A percentile compares a stretch with the other conserved stretches of the same genome.
Evolutionary conservation across 2,329 filamentous ascomycete species (phyloP).

Genomic region (Cladosporium sp.): DNA sequence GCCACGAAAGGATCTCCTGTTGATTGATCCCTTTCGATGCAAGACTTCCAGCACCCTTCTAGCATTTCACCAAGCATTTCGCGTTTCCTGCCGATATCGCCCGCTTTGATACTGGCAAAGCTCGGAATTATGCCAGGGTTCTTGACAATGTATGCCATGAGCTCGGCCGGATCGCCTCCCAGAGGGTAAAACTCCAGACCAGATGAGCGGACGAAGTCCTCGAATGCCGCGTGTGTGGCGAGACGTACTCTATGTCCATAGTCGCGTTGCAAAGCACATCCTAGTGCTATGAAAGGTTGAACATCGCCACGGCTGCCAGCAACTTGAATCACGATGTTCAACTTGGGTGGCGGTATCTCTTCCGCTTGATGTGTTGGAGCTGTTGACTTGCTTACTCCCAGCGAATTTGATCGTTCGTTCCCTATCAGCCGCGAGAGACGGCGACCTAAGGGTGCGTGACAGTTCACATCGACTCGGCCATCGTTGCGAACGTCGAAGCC

Average conservation of each 20-base stretch:
- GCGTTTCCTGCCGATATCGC: conserved; percentile 31
- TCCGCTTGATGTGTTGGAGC: not conserved
- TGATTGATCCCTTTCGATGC: conserved; percentile 30
- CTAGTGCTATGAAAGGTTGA: conserved; percentile 74
- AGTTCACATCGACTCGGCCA: conserved; percentile 6
- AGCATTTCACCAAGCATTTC: conserved; percentile 32
- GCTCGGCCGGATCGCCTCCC: conserved; percentile 72
- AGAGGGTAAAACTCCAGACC: conserved; percentile 76
- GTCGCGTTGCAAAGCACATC: conserved; percentile 63
- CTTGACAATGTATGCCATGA: conserved; percentile 58
- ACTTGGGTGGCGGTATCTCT: not conserved
- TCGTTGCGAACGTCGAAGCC: not conserved
- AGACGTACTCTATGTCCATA: conserved; percentile 73
- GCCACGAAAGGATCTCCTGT: conserved; percentile 75
- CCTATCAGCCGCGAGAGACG: conserved; percentile 10
- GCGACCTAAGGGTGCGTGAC: conserved; percentile 13
- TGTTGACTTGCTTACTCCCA: not conserved
- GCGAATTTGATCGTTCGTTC: not conserved
- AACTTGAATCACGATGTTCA: conserved; percentile 75
- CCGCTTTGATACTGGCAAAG: conserved; percentile 29
- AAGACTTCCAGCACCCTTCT: conserved; percentile 35
- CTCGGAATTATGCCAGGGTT: conserved; percentile 37
- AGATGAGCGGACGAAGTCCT: conserved; percentile 67
- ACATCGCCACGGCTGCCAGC: conserved; percentile 75
- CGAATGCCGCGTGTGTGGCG: conserved; percentile 71